These are phyloP conservation scores for Ogataea degrootiae DNA, from an alignment of 805 yeast genomes.

Conservation along the genomic window DNA sequence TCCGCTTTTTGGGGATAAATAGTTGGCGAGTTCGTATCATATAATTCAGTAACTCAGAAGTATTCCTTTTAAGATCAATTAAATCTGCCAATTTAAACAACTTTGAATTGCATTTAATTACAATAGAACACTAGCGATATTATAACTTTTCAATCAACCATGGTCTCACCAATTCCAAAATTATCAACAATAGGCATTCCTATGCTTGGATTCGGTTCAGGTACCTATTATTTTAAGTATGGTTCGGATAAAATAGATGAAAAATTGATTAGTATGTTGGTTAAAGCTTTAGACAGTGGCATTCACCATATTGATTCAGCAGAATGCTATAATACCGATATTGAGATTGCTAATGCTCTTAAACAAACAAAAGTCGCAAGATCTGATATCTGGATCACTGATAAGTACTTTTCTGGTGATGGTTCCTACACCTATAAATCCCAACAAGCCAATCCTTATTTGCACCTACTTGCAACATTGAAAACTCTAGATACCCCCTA, in stretches of 20 bases:
- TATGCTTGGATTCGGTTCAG: conserved; percentile 47
- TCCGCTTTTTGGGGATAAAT: too few species aligned
- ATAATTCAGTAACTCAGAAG: too few species aligned
- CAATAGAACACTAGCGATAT: too few species aligned
- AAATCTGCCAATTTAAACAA: too few species aligned
- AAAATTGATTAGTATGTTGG: conserved; percentile 38
- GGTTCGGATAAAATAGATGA: conserved; percentile 28
- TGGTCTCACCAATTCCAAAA: conserved; percentile 8
- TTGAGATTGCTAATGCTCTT: conserved; percentile 51
- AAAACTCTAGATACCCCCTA: conserved; percentile 33
- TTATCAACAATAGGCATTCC: conserved; percentile 24
- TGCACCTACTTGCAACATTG: conserved; percentile 40
- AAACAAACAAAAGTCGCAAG: conserved; percentile 36
- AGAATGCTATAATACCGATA: conserved; percentile 54
- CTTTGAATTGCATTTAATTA: too few species aligned
- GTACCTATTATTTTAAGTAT: conserved; percentile 44
- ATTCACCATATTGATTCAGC: conserved; percentile 63
- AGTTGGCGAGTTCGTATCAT: too few species aligned
- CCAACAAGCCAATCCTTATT: conserved; percentile 39
- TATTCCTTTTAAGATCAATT: too few species aligned
- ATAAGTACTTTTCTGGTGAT: conserved; percentile 46
- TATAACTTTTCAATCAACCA: background rate
- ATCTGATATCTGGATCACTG: conserved; percentile 50
- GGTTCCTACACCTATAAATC: conserved; percentile 23
- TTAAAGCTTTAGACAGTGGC: conserved; percentile 43